phyloP scores from a whole-genome alignment of 164 flowering plant species.

The Stephania cephalantha region DNA sequence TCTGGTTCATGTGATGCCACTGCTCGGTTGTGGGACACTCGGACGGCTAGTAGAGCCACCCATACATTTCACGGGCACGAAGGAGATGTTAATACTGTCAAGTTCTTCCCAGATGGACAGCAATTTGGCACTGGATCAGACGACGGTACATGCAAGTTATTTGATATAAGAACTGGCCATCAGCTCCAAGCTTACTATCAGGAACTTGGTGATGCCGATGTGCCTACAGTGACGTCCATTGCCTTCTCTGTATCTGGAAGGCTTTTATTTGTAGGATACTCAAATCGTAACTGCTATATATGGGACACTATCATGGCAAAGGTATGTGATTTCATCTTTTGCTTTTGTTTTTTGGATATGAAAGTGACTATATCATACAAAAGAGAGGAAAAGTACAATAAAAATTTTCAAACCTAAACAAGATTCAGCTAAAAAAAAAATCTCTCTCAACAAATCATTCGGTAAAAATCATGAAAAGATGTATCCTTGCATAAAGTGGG shows the following conservation, averaged over 20 bases:
- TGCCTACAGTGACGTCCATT: slow-evolving; percentile 66
- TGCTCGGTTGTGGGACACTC: slow-evolving; percentile 92
- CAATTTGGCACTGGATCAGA: slow-evolving; percentile 98
- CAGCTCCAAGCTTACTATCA: slow-evolving; percentile 82
- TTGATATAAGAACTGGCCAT: slow-evolving; percentile 93
- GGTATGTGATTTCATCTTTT: slow-evolving; percentile 33
- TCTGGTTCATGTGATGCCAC: slow-evolving; percentile 97
- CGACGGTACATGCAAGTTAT: slow-evolving; percentile 89
- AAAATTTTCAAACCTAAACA: too few species aligned
- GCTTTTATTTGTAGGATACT: slow-evolving; percentile 83
- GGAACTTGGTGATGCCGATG: slow-evolving; percentile 53
- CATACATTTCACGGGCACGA: slow-evolving; percentile 88
- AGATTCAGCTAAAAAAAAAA: too few species aligned
- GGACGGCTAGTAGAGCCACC: slow-evolving; percentile 90
- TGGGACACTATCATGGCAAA: slow-evolving; percentile 91
- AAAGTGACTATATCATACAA: too few species aligned
- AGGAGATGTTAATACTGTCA: slow-evolving; percentile 86
- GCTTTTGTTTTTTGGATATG: too few species aligned
- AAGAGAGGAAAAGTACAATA: too few species aligned
- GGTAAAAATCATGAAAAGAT: too few species aligned
- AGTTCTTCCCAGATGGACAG: slow-evolving; percentile 94
- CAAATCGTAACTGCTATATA: slow-evolving; percentile 83
- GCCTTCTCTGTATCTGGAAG: slow-evolving; percentile 94
- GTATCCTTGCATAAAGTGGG: too few species aligned
- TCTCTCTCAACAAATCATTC: too few species aligned